These are phyloP conservation scores for Annulohypoxylon truncatum DNA, from an alignment of 2,329 filamentous ascomycete species.

Conservation along the genomic window DNA sequence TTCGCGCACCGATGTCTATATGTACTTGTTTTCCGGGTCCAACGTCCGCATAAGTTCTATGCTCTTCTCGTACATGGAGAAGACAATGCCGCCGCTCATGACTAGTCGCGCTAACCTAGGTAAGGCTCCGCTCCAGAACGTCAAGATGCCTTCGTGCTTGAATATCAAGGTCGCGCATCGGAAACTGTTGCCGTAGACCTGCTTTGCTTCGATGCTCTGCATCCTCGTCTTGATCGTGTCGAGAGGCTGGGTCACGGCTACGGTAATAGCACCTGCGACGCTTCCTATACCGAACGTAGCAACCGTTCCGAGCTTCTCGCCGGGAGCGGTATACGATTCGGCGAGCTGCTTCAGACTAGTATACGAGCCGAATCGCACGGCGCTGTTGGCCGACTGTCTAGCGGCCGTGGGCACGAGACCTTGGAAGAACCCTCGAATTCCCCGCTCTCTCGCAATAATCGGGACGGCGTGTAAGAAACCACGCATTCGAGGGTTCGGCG, in stretches of 20 bases:
- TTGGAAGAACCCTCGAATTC: constrained; percentile 93
- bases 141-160: constrained; percentile 87
- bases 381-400: constrained; percentile 93
- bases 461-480: constrained; percentile 92
- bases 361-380: constrained; percentile 90
- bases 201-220: constrained; percentile 91
- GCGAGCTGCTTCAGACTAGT: constrained; percentile 91
- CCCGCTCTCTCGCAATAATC: constrained; percentile 88
- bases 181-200: constrained; percentile 87
- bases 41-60: constrained; percentile 85
- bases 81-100: constrained; percentile 95
- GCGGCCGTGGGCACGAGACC: constrained; percentile 96
- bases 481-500: constrained; percentile 83
- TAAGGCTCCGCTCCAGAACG: constrained; percentile 93
- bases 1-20: constrained; percentile 64
- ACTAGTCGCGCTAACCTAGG: constrained; percentile 87
- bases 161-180: constrained; percentile 86
- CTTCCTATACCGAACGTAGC: constrained; percentile 94
- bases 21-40: constrained; percentile 86
- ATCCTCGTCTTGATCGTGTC: constrained; percentile 98
- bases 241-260: constrained; percentile 79
- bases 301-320: constrained; percentile 89
- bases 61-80: constrained; percentile 98
- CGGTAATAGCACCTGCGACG: constrained; percentile 89
- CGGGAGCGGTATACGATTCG: constrained; percentile 90